Evolutionary conservation across 345 rosid species (phyloP), one percentile per base, ranked within the genome.

Genomic region (Populus simonii): DNA sequence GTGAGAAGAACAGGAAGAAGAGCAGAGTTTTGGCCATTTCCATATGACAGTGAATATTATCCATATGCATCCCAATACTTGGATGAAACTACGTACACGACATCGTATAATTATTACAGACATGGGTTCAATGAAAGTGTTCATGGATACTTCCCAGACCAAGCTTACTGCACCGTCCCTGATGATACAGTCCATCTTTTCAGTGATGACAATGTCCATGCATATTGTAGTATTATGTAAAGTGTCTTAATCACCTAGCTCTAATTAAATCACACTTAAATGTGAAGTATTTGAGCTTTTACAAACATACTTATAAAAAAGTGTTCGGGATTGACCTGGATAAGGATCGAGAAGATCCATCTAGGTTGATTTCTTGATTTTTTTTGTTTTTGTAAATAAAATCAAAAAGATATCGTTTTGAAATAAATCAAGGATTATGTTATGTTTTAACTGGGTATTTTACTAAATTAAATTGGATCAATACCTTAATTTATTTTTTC

Each of bases 131-230:
- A 89, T 51, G 92, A 89, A 79, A 49, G 72, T 65, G 82, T 91
- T 25, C 94, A 77, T 39, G 91, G 92, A 22, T 89, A 91, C 76
- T 89, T 88, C 73, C 92, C 94, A 0, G 75, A 87, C 73, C 90
- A 87, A 79, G 86, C 89, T 18, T 88, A 91, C 71, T 66, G 72
- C 39, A 89, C 92, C 0, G 80, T 90, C 8, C 81, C 81, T 43
- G 97, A 94, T 71, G 71, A 91, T 7, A 86, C 92, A 5, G 89
- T 91, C 73, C 91, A 87, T 80, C 88, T 92, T 61, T 94, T 94
- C 80, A 92, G 94, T 23, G 97, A 94, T 68, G 98, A 94, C 74
- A 94, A 92, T 59, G 98, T 86, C 38, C 90, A 92, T 74, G 93
- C 97, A 9, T 92, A 66, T 74, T 78, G 92, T 70, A 82, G 7